These are phyloP conservation scores for Mycena capillaripes DNA, from an alignment of 768 basidiomycete species.

Conservation along the genomic window DNA sequence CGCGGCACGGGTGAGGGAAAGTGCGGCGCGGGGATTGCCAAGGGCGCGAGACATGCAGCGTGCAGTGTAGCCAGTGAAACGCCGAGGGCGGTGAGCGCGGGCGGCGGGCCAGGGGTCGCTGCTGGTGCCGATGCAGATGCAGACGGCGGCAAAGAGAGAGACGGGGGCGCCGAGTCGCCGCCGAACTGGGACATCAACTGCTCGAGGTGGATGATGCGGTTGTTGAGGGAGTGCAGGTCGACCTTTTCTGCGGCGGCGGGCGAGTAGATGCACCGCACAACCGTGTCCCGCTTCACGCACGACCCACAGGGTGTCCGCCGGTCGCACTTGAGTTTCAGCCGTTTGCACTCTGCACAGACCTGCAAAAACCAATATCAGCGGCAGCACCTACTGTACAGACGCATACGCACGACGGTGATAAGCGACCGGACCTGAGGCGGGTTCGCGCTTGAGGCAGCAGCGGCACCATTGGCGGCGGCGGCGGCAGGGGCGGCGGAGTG, in stretches of 20 bases:
- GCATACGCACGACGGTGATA: slow-evolving; percentile 21
- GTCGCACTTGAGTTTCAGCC: slow-evolving; percentile 90
- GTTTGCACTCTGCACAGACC: slow-evolving; percentile 75
- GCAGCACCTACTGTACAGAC: too few species aligned
- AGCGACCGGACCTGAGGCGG: slow-evolving; percentile 26
- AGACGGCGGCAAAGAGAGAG: background rate
- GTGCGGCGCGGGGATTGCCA: slow-evolving; percentile 4
- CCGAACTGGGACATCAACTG: slow-evolving; percentile 56
- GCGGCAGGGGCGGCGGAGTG: background rate
- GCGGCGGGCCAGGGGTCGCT: background rate
- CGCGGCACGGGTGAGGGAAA: background rate
- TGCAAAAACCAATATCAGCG: background rate
- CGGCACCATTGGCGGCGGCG: too few species aligned
- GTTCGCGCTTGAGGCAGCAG: background rate
- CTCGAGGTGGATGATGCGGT: slow-evolving; percentile 82
- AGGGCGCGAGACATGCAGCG: slow-evolving; percentile 17
- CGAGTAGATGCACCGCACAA: slow-evolving; percentile 80
- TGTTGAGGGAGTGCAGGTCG: slow-evolving; percentile 87
- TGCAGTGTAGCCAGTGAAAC: slow-evolving; percentile 19
- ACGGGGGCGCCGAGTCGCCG: background rate
- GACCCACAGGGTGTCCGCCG: slow-evolving; percentile 82
- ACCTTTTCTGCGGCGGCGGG: slow-evolving; percentile 90
- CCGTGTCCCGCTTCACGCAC: slow-evolving; percentile 85
- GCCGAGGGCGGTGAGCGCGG: slow-evolving; percentile 13
- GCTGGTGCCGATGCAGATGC: slow-evolving; percentile 9